Conservation (phyloP, 78 protist genomes). For the Dictyostelium brefeldianum region DNA sequence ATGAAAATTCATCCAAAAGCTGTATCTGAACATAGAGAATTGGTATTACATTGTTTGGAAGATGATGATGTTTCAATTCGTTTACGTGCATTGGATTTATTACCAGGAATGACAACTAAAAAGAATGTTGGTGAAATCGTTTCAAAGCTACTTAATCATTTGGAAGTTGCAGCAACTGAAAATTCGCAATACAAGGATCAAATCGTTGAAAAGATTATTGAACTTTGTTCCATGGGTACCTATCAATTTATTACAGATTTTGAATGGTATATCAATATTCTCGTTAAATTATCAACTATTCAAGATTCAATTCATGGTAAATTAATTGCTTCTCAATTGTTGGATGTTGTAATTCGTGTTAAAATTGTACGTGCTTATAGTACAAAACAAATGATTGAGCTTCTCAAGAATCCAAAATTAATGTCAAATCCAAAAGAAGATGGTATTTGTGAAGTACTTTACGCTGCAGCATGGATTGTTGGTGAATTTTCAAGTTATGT, state of each 20-base stretch:
- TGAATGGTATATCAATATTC: constrained; percentile 95
- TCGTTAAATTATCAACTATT: constrained; percentile 79
- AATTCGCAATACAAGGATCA: constrained; percentile 87
- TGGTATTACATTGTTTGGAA: constrained; percentile 89
- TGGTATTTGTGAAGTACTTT: constrained; percentile 84
- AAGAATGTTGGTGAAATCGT: constrained; percentile 92
- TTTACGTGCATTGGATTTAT: constrained; percentile 92
- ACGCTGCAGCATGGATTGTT: constrained; percentile 94
- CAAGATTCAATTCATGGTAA: constrained; percentile 85
- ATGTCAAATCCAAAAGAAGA: constrained; percentile 66
- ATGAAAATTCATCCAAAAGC: constrained; percentile 91
- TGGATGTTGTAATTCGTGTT: constrained; percentile 91
- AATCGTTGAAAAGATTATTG: constrained; percentile 90
- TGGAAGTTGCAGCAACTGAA: constrained; percentile 33
- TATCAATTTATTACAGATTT: constrained; percentile 92
- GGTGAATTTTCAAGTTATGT: constrained; percentile 90
- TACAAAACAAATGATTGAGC: constrained; percentile 47
- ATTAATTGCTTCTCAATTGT: constrained; percentile 85
- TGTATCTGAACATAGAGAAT: constrained; percentile 85
- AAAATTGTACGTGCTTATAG: constrained; percentile 56
- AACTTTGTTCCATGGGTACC: constrained; percentile 81
- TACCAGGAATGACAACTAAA: constrained; percentile 92
- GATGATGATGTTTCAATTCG: constrained; percentile 96
- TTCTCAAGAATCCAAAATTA: constrained; percentile 69
- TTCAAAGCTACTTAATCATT: constrained; percentile 73